Base-by-base conservation (phyloP, 305 asterid species). In the Withania somnifera region DNA sequence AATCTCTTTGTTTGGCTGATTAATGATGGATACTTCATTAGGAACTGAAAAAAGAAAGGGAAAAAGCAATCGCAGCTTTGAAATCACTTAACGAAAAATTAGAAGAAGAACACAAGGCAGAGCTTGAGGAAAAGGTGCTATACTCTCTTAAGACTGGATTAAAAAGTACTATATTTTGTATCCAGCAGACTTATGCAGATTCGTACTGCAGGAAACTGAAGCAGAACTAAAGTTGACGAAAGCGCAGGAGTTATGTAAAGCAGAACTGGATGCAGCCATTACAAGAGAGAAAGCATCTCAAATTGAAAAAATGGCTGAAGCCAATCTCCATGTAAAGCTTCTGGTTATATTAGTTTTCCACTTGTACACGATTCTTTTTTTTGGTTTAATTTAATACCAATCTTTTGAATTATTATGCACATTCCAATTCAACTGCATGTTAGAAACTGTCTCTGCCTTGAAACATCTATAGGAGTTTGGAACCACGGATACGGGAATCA, bases 221-320 rank as follows among this genome's bases (percentile, higher is more conserved):
- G 85, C 89, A 61, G 95, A 93, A 84, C 86, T 90, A 86, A 89
- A 84, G 81, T 85, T 92, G 82, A 88, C 87, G 86, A 87, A 93
- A 86, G 82, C 87, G 84, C 91, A 89, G 85, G 94, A 91, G 87
- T 87, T 92, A 75, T 90, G 93, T 60, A 89, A 90, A 88, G 98
- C 95, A 84, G 94, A 95, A 88, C 69, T 94, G 85, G 88, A 93
- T 85, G 93, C 99, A 34, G 97, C 99, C 86, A 88, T 94, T 87
- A 93, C 98, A 40, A 90, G 90, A 80, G 99, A 95, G 90, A 95
- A 95, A 86, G 97, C 98, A 84, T 93, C 98, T 87, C 98, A 93
- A 89, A 89, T 95, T 81, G 99, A 96, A 85, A 94, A 92, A 89
- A 93, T 96, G 98, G 93, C 97, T 11, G 99, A 95, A 87, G 99